Base-by-base conservation (phyloP, 2,329 filamentous ascomycete species). In the Apiospora saccharicola region DNA sequence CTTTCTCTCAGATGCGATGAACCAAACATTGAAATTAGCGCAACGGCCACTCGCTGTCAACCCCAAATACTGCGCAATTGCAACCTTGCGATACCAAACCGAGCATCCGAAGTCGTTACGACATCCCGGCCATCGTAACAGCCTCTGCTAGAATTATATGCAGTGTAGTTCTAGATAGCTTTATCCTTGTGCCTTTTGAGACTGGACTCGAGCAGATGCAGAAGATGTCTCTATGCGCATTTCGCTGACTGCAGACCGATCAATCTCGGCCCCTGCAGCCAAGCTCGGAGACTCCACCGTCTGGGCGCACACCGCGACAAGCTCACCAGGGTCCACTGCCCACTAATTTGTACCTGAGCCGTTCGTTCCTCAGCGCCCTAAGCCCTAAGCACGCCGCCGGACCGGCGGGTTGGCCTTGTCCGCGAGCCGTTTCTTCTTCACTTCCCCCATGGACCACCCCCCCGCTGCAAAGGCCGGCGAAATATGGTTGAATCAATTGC, bases 211-310 rank as follows among this genome's bases (percentile, higher is more conserved):
- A 57, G 7, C 19, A 57, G 12, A 57, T 16, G 14, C 24, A 57
- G 7, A 30, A 57, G 12, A 57, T 16, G 14, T 13, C 51, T 30
- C 51, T 26, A 34, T 26, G 26, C 16, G 16, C 30, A 37, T 37
- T 22, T 19, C 14, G 30, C 30, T n/a, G 30, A 61, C 30, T 30
- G 26, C 53, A 34, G 53, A 37, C 16, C 4, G 16, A 61, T 61
- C 53, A 61, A 61, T 61, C 53, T 61, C 53, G 53, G 26, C 53
- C 53, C 26, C 34, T 37, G 53, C 53, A 61, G 53, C 53, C 53
- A 61, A 61, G 53, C 26, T 61, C 26, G 14, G 53, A 61, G 16
- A 37, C 53, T 34, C 53, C 53, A 61, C 53, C 30, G 26, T 61
- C 53, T 61, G 53, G 53, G 51, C 51, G 51, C 51, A 57, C 30